Conservation (phyloP, 805 yeast genomes). For the Starmerella bombicola region DNA sequence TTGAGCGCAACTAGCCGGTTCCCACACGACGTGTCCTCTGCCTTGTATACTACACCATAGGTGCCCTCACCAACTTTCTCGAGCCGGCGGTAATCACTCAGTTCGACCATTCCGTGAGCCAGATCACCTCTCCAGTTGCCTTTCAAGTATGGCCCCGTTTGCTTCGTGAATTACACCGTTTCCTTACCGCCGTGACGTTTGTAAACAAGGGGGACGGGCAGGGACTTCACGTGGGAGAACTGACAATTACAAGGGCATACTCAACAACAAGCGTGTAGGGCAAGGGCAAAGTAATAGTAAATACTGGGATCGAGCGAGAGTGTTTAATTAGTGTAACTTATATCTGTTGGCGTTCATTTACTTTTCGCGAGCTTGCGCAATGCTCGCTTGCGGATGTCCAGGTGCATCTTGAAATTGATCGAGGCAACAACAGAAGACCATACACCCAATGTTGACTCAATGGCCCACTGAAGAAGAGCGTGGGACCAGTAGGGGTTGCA, state of each 20-base stretch:
- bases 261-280: too few relatives aligned
- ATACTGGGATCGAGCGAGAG: too few relatives aligned
- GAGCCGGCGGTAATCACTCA: conserved; percentile 81
- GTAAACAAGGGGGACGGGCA: background rate
- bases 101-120: conserved; percentile 58
- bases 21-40: conserved; percentile 74
- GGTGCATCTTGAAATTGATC: conserved; percentile 65
- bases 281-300: too few relatives aligned
- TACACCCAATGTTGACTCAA: conserved; percentile 72
- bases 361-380: conserved; percentile 48
- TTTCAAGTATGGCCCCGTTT: too few relatives aligned
- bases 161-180: too few relatives aligned
- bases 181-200: background rate
- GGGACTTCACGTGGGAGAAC: background rate
- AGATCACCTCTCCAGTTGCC: too few relatives aligned
- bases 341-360: too few relatives aligned
- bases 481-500: conserved; percentile 89
- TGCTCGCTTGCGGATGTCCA: conserved; percentile 68
- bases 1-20: conserved; percentile 92
- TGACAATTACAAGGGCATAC: too few relatives aligned
- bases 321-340: too few relatives aligned
- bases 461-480: conserved; percentile 73
- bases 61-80: conserved; percentile 98
- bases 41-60: conserved; percentile 95
- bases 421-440: conserved; percentile 56